Conservation (phyloP, 352 stramenopile genomes). For the Peronosclerospora sorghi region DNA sequence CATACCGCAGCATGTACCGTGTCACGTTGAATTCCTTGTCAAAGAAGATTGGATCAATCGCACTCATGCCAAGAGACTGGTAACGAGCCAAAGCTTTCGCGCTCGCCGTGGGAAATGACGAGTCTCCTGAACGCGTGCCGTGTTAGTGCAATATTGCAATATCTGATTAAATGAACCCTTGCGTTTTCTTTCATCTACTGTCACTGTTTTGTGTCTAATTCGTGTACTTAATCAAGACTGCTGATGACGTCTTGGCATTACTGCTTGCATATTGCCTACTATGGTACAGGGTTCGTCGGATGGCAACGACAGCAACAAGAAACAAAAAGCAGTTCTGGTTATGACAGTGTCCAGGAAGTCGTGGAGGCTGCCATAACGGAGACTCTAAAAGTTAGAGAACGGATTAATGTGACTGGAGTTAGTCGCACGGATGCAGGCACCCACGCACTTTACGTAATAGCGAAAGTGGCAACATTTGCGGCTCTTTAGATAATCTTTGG, state of each 20-base stretch:
- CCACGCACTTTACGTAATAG: slow-evolving; percentile 68
- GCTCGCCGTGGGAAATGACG: no score
- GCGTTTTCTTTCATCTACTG: no score
- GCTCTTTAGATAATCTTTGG: background rate
- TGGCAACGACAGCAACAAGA: slow-evolving; percentile 76
- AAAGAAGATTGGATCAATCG: slow-evolving; percentile 51
- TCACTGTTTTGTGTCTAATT: no score
- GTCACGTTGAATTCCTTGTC: slow-evolving; percentile 77
- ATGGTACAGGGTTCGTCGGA: slow-evolving; percentile 58
- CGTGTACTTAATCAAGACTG: background rate
- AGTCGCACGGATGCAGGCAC: slow-evolving; percentile 79
- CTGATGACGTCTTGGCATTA: slow-evolving; percentile 29
- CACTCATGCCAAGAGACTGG: no score
- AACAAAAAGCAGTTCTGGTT: slow-evolving; percentile 32
- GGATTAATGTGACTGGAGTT: slow-evolving; percentile 74
- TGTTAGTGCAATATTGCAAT: no score
- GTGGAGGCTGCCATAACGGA: slow-evolving; percentile 60
- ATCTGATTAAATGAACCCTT: no score
- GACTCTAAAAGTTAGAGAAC: slow-evolving; percentile 26
- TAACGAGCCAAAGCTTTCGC: no score
- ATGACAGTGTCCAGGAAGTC: slow-evolving; percentile 68
- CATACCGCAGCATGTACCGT: slow-evolving; percentile 72
- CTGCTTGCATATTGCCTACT: slow-evolving; percentile 69
- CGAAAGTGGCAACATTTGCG: background rate
- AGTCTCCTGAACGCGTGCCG: no score